Evolutionary conservation across 192 early-diverging fungal species (phyloP).

Genomic region (Coemansia sp.): DNA sequence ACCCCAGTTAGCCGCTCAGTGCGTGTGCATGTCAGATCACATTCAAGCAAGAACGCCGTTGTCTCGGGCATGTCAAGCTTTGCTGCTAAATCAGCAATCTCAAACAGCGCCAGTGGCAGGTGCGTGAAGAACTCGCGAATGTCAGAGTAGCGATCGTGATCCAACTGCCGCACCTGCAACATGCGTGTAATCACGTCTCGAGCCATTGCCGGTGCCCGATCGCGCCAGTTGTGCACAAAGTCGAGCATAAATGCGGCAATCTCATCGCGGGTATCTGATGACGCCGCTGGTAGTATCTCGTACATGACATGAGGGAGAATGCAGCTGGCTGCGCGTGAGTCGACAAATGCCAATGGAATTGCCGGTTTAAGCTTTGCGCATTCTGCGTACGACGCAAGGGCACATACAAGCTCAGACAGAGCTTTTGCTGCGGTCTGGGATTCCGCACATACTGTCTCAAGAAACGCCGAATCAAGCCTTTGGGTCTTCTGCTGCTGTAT

Average conservation of each 20-base stretch:
- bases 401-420: constrained; percentile 29
- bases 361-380: constrained; percentile 15
- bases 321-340: constrained; percentile 25
- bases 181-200: constrained; percentile 22
- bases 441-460: constrained; percentile 20
- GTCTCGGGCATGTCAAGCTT: constrained; percentile 35
- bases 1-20: constrained; percentile 14
- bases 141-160: constrained; percentile 25
- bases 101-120: constrained; percentile 45
- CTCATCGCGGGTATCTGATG: constrained; percentile 12
- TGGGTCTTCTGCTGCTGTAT: constrained; percentile 3
- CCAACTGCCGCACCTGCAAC: constrained; percentile 31
- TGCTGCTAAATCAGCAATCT: constrained; percentile 39
- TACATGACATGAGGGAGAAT: constrained; percentile 33
- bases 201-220: constrained; percentile 29
- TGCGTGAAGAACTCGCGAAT: constrained; percentile 36
- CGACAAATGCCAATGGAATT: constrained; percentile 26
- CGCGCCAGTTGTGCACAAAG: constrained; percentile 46
- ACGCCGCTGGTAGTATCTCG: constrained; percentile 19
- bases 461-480: constrained; percentile 19
- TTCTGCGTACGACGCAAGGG: constrained; percentile 21
- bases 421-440: constrained; percentile 14
- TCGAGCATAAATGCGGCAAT: constrained; percentile 40
- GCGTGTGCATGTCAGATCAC: constrained; percentile 38
- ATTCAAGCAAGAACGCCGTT: constrained; percentile 45